These are phyloP conservation scores for Arachis stenosperma DNA, from an alignment of 306 rosid species.

Conservation along the genomic window DNA sequence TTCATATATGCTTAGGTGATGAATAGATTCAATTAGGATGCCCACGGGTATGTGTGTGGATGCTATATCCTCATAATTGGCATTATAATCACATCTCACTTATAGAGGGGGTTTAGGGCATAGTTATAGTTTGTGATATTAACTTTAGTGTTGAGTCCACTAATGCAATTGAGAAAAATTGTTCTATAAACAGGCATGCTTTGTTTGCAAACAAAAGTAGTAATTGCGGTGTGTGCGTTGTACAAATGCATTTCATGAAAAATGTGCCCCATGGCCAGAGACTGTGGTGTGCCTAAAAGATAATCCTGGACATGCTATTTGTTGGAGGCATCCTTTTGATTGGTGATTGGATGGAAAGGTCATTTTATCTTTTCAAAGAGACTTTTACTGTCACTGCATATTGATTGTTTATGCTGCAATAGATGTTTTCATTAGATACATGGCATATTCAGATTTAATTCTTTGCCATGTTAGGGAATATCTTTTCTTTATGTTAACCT, in stretches of 20 bases:
- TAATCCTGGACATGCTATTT: slow-evolving; percentile 64
- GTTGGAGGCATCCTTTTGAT: slow-evolving; percentile 87
- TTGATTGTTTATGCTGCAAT: slow-evolving; percentile 1
- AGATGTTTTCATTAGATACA: neutral
- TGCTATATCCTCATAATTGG: neutral
- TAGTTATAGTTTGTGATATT: neutral
- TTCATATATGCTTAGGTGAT: no score
- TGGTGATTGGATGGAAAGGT: slow-evolving; percentile 72
- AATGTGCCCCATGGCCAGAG: slow-evolving; percentile 91
- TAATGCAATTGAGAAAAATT: neutral
- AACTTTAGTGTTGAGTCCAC: neutral
- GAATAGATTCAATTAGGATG: slow-evolving; percentile 3
- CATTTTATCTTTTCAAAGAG: slow-evolving; percentile 67
- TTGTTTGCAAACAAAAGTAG: slow-evolving; percentile 64
- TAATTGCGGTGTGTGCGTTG: slow-evolving; percentile 75
- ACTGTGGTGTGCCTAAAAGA: slow-evolving; percentile 52
- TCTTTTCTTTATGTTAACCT: neutral
- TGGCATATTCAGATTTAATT: slow-evolving; percentile 16
- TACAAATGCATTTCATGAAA: slow-evolving; percentile 66
- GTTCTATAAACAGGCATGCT: slow-evolving; percentile 63
- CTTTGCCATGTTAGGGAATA: neutral
- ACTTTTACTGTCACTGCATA: slow-evolving; percentile 23
- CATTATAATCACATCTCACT: neutral
- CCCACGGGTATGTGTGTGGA: neutral
- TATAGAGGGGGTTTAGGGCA: neutral